phyloP scores from a whole-genome alignment of 2,329 filamentous ascomycete species.

The Geoglossum cookeanum region DNA sequence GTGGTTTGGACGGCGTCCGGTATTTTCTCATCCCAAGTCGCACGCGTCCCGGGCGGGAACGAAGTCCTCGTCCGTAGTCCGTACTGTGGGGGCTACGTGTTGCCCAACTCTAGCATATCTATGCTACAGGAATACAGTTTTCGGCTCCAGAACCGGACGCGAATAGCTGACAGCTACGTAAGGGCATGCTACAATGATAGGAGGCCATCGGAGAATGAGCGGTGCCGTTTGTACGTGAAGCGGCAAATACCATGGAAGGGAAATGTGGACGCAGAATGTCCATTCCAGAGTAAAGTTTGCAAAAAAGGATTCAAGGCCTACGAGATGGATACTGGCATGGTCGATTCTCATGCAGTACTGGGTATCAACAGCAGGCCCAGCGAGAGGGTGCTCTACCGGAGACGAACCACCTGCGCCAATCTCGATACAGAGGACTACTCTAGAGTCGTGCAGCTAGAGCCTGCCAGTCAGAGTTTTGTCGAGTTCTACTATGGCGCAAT shows the following conservation, averaged over 20 bases:
- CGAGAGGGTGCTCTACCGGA: constrained; percentile 4
- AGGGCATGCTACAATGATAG: neutral
- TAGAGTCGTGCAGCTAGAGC: neutral
- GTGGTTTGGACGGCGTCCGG: neutral
- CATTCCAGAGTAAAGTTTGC: neutral
- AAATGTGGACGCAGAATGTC: neutral
- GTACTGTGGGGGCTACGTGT: neutral
- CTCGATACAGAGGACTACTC: constrained; percentile 6
- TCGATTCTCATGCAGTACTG: constrained; percentile 6
- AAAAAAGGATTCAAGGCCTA: neutral
- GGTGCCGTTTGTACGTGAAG: neutral
- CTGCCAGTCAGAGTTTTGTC: too few species aligned
- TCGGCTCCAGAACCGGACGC: neutral
- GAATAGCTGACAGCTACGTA: neutral
- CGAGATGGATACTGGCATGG: constrained; percentile 6
- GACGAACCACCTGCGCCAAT: constrained; percentile 6
- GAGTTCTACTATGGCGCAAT: too few species aligned
- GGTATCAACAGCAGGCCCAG: constrained; percentile 5
- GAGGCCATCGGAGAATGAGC: too few species aligned
- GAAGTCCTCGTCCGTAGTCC: neutral
- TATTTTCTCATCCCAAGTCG: neutral
- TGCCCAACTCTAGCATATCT: neutral
- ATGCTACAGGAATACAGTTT: neutral
- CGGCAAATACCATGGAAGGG: neutral
- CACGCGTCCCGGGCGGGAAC: neutral